Base-by-base conservation (phyloP, 345 rosid genomes). In the Microcos paniculata region DNA sequence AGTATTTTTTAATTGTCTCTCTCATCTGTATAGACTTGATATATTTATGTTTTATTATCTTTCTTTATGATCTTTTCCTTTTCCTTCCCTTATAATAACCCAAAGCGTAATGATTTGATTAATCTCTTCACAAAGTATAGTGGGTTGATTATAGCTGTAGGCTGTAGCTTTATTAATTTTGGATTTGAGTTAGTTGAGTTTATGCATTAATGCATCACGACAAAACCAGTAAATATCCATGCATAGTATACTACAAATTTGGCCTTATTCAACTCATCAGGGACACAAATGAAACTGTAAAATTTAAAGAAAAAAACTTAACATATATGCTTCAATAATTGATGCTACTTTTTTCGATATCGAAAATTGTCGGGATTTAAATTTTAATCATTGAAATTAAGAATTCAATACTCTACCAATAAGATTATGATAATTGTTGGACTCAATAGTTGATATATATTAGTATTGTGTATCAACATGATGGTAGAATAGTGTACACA, bases 191-290 rank as follows among this genome's bases (percentile, higher is more conserved):
- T 38, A 52, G 62, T 52, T 53, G 42, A 68, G 42, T 4, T 10
- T 28, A 42, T 15, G 55, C 71, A 67, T 67, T 49, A 70, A 68
- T n/a, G 24, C 73, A 51, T 30, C 42, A 70, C 28, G 73, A 51
- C 73, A 70, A 70, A 28, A 31, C 45, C 59, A 31, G 8, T 45
- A 38, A 52, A 19, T 6, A 52, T 6, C 21, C 24, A 19, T 52
- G 56, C 19, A 6, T 6, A 19, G 12, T 24, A 67, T 5, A 8
- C 26, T 35, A 35, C 40, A 35, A n/a, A 21, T 48, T 48, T 30
- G 72, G 8, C 40, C 28, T 68, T 30, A 49, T 28, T 48, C 8
- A 5, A 2, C 33, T 58, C 35, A 58, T 26, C 18, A 28, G 14
- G 33, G 33, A 28, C 2, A 26, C 15, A 55, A 23, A 55, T 48